Base-by-base conservation (phyloP, 306 rosid species). In the Mimosa bimucronata region DNA sequence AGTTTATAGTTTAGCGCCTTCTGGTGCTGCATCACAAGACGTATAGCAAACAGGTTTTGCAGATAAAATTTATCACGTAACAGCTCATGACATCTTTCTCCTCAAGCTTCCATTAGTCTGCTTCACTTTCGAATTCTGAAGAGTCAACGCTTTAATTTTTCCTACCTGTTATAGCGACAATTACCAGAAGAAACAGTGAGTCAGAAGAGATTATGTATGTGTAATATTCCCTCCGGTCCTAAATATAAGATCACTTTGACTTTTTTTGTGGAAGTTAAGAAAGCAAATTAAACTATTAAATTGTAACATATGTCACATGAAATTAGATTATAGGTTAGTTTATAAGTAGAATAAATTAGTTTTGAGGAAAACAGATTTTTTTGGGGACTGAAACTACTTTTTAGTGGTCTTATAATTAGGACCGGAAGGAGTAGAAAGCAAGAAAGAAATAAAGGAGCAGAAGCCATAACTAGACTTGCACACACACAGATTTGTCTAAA, bases 151-250 rank as follows among this genome's bases (percentile, higher is more conserved):
- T 81, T 37, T 73, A 45, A 77, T 75, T 88, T 84, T 87, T 80
- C 83, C 88, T 81, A 31, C 91, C 92, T 90, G 90, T 80, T 74
- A 34, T 38, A 86, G 48, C 31, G 69, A 40, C 79, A 82, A 81
- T 60, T 14, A 61, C 67, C 29, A 81, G 73, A 61, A 71, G 58
- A 48, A 78, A 69, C 71, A 53, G 74, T 7, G 34, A 67, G 74
- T 52, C 40, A 45, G 68, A 55, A 16, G 9, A 72, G 66, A 34
- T 57, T 50, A 57, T 34, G 5, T 34, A 34, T 30, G 31, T 37
- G 23, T 21, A 67, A 81, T 46, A 53, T 30, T n/a, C n/a, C n/a
- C n/a, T n/a, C n/a, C n/a, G n/a, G n/a, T n/a, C n/a, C n/a, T n/a
- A n/a, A n/a, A n/a, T n/a, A n/a, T n/a, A n/a, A n/a, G n/a, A n/a